Conservation (phyloP, 805 yeast genomes). For the Myxozyma melibiosi region DNA sequence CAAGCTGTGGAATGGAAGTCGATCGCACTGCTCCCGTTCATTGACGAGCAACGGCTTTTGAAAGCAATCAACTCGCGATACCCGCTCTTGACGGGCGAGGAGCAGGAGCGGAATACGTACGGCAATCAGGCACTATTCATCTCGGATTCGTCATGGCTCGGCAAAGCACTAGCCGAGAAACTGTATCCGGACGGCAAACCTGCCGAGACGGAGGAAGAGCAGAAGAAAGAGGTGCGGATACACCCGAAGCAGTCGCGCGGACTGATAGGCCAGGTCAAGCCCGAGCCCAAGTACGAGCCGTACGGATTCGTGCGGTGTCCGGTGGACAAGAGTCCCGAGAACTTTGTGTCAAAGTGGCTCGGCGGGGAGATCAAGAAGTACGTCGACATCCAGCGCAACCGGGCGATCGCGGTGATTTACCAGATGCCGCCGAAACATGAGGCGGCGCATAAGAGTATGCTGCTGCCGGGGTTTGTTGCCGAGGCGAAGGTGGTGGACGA, state of each 20-base stretch:
- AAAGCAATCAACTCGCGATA: constrained; percentile 68
- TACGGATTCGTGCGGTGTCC: constrained; percentile 17
- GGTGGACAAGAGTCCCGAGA: constrained; percentile 26
- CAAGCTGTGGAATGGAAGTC: constrained; percentile 96
- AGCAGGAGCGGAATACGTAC: constrained; percentile 65
- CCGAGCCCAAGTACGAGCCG: constrained; percentile 32
- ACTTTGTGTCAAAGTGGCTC: constrained; percentile 6
- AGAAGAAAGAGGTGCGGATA: constrained; percentile 2
- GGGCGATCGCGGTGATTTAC: constrained; percentile 54
- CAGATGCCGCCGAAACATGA: constrained; percentile 57
- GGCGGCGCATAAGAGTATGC: constrained; percentile 69
- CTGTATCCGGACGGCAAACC: constrained; percentile 49
- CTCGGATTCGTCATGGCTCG: constrained; percentile 62
- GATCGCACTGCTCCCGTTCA: constrained; percentile 84
- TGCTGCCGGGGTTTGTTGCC: constrained; percentile 65
- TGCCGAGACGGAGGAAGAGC: constrained; percentile 3
- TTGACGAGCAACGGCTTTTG: constrained; percentile 76
- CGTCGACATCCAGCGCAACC: constrained; percentile 47
- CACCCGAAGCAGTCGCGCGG: constrained; percentile 33
- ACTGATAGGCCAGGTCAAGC: constrained; percentile 42
- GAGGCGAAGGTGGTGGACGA: constrained; percentile 10
- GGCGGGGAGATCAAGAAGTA: constrained; percentile 9
- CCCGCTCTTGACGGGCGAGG: constrained; percentile 63
- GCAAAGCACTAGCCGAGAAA: constrained; percentile 43
- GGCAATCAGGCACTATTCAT: constrained; percentile 71